Conservation (phyloP, 495 filamentous ascomycete species). For the Penicillium cinerascens region DNA sequence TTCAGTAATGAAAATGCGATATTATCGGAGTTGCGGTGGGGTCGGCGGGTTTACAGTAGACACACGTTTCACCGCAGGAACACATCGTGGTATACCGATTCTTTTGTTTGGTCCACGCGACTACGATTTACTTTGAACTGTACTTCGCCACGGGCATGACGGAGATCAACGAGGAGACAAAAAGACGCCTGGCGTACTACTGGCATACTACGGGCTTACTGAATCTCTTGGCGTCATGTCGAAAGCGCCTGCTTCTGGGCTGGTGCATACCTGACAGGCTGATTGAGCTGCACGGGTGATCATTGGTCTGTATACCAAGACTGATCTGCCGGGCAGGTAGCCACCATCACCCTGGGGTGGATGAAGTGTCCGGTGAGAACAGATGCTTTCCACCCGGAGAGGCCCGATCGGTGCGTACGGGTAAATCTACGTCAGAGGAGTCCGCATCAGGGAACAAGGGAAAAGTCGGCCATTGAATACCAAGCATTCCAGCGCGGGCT, state of each 20-base stretch:
- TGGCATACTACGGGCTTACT: too few species aligned
- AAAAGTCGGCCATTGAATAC: constrained; percentile 1
- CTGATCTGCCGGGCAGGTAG: constrained; percentile 14
- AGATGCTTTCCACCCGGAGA: neutral
- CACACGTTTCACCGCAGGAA: neutral
- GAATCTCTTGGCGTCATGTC: constrained; percentile 8
- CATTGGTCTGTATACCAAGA: constrained; percentile 16
- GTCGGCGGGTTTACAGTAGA: neutral
- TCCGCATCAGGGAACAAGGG: constrained; percentile 11
- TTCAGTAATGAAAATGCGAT: neutral
- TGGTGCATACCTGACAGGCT: neutral
- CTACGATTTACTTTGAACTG: neutral
- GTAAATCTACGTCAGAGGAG: constrained; percentile 1
- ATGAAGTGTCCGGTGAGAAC: neutral
- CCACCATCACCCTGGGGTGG: neutral
- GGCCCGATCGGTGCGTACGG: neutral
- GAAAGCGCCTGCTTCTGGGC: neutral
- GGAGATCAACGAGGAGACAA: neutral
- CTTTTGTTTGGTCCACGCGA: constrained; percentile 1
- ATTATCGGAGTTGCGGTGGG: neutral
- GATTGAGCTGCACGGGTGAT: constrained; percentile 4
- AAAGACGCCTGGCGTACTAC: neutral
- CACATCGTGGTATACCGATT: constrained; percentile 1
- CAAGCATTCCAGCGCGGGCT: neutral
- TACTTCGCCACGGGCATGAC: constrained; percentile 1